Evolutionary conservation across 768 basidiomycete species (phyloP), one percentile per base, ranked within the genome.

Genomic region (Hysterangium stoloniferum): DNA sequence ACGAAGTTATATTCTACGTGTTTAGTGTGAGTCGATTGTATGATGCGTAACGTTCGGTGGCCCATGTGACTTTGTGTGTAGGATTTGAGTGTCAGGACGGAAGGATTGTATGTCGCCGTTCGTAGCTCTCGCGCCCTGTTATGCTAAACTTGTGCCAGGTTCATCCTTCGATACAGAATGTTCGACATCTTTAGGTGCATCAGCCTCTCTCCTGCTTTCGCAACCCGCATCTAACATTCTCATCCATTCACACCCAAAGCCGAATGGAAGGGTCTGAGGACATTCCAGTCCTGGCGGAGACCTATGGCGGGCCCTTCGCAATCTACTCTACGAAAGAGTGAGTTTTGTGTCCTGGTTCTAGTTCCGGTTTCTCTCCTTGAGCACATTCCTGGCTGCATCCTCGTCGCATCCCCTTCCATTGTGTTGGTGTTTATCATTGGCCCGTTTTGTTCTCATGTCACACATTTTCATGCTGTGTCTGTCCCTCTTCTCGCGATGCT

Each of bases 31-130:
- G 73, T 71, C 51, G 60, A 33, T 46, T n/a, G n/a, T n/a, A n/a
- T n/a, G n/a, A n/a, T n/a, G n/a, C n/a, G n/a, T n/a, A n/a, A n/a
- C 43, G 9, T 45, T 45, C 2, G n/a, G 29, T 15, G 29, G 28
- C 15, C 11, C 15, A 17, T 31, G 1, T 22, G 13, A 28, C 24
- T 12, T 36, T 15, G 11, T 22, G 1, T 27, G 49, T 56, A 86
- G 84, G 83, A 86, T 58, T 67, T 86, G n/a, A 80, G 83, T 0
- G 82, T 86, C 4, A 80, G 78, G 57, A 72, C 71, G 19, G 82
- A 84, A 58, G 84, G 84, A 20, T 28, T 45, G 57, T 58, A 33
- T 47, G 57, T 56, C 22, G n/a, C 42, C 19, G 9, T 15, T 7
- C 20, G 11, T 12, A 29, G 27, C 6, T 24, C 29, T 6, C 17